A percentile compares a stretch with the other conserved stretches of the same genome.
Evolutionary conservation across 2,329 filamentous ascomycete genomes (phyloP).

Genomic region (Uncinocarpus reesii): DNA sequence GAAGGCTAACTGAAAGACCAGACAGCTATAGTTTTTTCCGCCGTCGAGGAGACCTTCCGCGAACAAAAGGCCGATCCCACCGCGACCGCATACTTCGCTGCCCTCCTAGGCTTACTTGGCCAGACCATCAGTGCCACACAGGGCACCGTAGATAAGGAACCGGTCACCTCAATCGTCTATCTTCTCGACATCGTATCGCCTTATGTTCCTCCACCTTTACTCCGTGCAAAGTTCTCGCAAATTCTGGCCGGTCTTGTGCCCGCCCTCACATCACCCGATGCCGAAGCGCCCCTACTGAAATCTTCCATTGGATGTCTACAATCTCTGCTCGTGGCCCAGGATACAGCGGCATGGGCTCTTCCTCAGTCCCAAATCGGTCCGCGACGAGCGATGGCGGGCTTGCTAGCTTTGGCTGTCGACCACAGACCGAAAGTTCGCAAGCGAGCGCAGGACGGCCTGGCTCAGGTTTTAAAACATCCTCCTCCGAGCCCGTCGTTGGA

Average conservation of each 20-base stretch:
- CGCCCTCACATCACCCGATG: slow-evolving; percentile 65
- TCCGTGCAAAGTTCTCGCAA: slow-evolving; percentile 89
- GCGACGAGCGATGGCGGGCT: slow-evolving; percentile 72
- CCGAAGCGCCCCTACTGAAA: slow-evolving; percentile 75
- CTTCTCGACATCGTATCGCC: slow-evolving; percentile 87
- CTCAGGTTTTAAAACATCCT: slow-evolving; percentile 69
- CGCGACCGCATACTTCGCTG: slow-evolving; percentile 87
- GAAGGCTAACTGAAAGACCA: slow-evolving; percentile 31
- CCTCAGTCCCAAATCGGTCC: slow-evolving; percentile 74
- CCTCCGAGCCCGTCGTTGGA: slow-evolving; percentile 87
- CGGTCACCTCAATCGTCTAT: slow-evolving; percentile 81
- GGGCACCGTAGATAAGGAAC: slow-evolving; percentile 65
- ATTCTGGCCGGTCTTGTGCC: slow-evolving; percentile 81
- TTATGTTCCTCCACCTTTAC: slow-evolving; percentile 70
- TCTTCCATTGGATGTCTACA: slow-evolving; percentile 89
- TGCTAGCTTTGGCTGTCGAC: slow-evolving; percentile 76
- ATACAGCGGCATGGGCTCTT: slow-evolving; percentile 77
- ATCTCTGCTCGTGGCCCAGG: slow-evolving; percentile 80
- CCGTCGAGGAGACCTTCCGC: slow-evolving; percentile 84
- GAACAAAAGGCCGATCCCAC: slow-evolving; percentile 76
- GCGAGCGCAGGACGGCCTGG: slow-evolving; percentile 79
- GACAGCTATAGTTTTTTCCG: slow-evolving; percentile 77
- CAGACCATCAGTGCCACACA: slow-evolving; percentile 56
- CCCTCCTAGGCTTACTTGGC: slow-evolving; percentile 76
- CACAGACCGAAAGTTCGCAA: slow-evolving; percentile 87